Evolutionary conservation across 768 basidiomycete genomes (phyloP).

Genomic region (Mycena vitilis): DNA sequence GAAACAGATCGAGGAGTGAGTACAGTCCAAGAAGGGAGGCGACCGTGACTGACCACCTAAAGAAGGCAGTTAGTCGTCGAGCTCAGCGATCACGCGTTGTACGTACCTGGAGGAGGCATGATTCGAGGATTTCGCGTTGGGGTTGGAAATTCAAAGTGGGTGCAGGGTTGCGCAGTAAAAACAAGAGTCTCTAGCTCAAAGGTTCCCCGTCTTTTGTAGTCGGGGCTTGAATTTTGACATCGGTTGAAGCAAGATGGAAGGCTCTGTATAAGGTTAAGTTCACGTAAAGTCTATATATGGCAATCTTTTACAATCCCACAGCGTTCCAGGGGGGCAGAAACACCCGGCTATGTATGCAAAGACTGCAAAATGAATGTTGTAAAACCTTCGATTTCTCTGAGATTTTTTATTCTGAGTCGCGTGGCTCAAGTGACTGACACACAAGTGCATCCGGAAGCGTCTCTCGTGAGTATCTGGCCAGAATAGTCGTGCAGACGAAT

Average conservation of each 20-base stretch:
- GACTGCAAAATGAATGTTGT: too few species aligned
- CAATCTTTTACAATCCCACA: neutral
- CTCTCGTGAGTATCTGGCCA: too few species aligned
- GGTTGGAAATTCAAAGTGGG: neutral
- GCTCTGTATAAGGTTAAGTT: neutral
- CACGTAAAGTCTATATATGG: conserved; percentile 19
- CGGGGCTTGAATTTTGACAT: conserved; percentile 31
- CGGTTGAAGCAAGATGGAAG: conserved; percentile 24
- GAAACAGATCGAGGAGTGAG: conserved; percentile 5
- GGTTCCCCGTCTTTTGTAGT: conserved; percentile 9
- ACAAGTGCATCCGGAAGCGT: too few species aligned
- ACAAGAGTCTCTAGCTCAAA: neutral
- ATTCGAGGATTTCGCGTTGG: conserved; percentile 13
- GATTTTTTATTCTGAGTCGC: too few species aligned
- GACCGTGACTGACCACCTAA: conserved; percentile 19
- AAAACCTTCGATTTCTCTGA: too few species aligned
- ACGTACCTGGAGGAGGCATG: conserved; percentile 32
- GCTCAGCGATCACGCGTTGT: neutral
- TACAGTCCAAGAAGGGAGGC: neutral
- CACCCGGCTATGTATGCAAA: too few species aligned
- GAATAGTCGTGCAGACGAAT: too few species aligned
- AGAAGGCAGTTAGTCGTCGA: neutral
- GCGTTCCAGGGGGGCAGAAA: too few species aligned
- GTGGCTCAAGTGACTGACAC: too few species aligned
- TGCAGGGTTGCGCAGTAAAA: neutral